Conservation (phyloP, 1,284 basidiomycete species). For the Acaromyces ingoldii region DNA sequence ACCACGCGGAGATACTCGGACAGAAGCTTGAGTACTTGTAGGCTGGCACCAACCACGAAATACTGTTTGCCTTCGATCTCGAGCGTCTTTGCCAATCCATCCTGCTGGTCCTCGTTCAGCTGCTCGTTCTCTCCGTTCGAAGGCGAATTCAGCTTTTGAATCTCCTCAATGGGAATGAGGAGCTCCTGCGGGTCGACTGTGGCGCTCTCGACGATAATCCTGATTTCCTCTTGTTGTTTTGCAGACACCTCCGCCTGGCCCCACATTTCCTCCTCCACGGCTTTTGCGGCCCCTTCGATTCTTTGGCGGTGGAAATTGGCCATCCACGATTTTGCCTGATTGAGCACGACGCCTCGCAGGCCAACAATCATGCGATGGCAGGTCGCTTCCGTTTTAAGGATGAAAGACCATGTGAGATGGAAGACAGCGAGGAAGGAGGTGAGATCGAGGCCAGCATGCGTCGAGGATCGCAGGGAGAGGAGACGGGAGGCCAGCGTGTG, state of each 20-base stretch:
- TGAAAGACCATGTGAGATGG: constrained; percentile 80
- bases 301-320: constrained; percentile 77
- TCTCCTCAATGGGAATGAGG: constrained; percentile 11
- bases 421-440: constrained; percentile 75
- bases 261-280: constrained; percentile 90
- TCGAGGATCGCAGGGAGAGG: constrained; percentile 62
- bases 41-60: constrained; percentile 71
- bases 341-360: constrained; percentile 53
- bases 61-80: constrained; percentile 66
- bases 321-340: constrained; percentile 77
- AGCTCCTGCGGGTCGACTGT: constrained; percentile 69
- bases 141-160: too few species aligned
- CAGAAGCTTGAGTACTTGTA: constrained; percentile 70
- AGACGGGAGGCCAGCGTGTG: constrained; percentile 76
- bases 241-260: constrained; percentile 69
- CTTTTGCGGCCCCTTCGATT: constrained; percentile 74
- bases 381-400: constrained; percentile 76
- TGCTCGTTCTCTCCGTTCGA: not conserved
- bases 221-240: constrained; percentile 65
- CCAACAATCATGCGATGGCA: constrained; percentile 86
- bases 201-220: constrained; percentile 73
- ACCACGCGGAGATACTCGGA: constrained; percentile 83
- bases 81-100: constrained; percentile 62
- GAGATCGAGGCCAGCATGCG: constrained; percentile 69
- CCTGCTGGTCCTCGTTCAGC: constrained; percentile 1